Evolutionary conservation across 1,284 basidiomycete genomes (phyloP).

Genomic region (Mycena sp.): DNA sequence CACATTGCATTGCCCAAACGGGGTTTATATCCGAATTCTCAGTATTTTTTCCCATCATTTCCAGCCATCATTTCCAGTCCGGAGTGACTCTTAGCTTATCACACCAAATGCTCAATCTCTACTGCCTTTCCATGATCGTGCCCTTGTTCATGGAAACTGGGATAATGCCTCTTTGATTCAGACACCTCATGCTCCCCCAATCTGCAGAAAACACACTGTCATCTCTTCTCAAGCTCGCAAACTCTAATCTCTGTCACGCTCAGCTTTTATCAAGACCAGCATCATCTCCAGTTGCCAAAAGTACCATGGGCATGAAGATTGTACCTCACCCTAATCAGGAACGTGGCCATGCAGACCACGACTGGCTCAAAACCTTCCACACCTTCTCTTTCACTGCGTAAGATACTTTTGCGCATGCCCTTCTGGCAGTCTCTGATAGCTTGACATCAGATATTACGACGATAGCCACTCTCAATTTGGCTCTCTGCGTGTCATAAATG

Average conservation of each 20-base stretch:
- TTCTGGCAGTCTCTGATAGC: no score
- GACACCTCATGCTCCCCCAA: conserved; percentile 37
- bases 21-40: no score
- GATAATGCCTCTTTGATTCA: no score
- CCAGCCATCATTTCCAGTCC: no score
- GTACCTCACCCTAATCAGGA: conserved; percentile 68
- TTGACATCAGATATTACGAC: conserved; percentile 71
- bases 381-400: conserved; percentile 86
- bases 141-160: no score
- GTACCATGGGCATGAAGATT: conserved; percentile 53
- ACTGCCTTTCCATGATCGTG: no score
- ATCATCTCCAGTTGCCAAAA: conserved; percentile 23
- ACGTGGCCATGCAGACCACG: conserved; percentile 84
- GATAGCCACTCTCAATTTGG: conserved; percentile 64
- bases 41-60: no score
- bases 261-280: conserved; percentile 9
- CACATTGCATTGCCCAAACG: no score
- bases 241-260: conserved; percentile 31
- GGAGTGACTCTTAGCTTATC: no score
- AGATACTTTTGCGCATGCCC: conserved; percentile 39
- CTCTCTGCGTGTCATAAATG: conserved; percentile 83
- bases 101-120: no score
- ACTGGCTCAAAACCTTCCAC: conserved; percentile 93
- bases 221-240: conserved; percentile 40
- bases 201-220: conserved; percentile 39